These are phyloP conservation scores for Paralagenidium karlingii DNA, from an alignment of 352 stramenopile genomes.

Conservation along the genomic window DNA sequence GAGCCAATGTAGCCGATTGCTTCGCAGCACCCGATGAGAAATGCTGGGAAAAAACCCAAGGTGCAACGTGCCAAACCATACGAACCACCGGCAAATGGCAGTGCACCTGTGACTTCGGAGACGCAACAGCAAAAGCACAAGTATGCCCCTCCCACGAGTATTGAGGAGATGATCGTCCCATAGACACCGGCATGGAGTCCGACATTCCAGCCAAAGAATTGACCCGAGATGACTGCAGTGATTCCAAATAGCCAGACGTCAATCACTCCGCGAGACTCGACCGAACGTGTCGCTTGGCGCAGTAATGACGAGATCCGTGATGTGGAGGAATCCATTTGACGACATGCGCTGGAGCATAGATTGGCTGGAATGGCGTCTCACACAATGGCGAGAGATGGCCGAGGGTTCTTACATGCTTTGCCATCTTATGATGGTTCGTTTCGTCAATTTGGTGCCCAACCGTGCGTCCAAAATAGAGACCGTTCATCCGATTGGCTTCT, in stretches of 20 bases:
- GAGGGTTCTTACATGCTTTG: too few relatives aligned
- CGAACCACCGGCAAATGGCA: constrained; percentile 17
- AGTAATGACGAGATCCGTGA: too few relatives aligned
- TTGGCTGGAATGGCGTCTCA: too few relatives aligned
- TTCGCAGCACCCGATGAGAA: constrained; percentile 15
- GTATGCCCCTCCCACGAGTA: constrained; percentile 10
- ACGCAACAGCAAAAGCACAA: constrained; percentile 8
- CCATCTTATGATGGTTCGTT: too few relatives aligned
- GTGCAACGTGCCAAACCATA: constrained; percentile 15
- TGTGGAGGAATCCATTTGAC: too few relatives aligned
- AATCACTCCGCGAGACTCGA: too few relatives aligned
- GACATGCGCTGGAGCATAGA: too few relatives aligned
- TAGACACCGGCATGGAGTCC: constrained; percentile 8
- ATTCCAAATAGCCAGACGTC: constrained; percentile 16
- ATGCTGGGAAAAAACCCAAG: constrained; percentile 13
- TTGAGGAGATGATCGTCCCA: constrained; percentile 3
- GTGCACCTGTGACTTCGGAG: constrained; percentile 10
- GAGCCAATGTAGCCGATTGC: constrained; percentile 11
- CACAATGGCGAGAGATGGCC: too few relatives aligned
- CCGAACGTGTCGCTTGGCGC: too few relatives aligned
- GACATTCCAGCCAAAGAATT: constrained; percentile 18
- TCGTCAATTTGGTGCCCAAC: too few relatives aligned
- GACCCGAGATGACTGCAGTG: constrained; percentile 12
- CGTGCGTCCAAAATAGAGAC: too few relatives aligned
- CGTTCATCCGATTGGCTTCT: too few relatives aligned